These are phyloP conservation scores for Neurospora sp. DNA, from an alignment of 495 filamentous ascomycete genomes.

Conservation along the genomic window DNA sequence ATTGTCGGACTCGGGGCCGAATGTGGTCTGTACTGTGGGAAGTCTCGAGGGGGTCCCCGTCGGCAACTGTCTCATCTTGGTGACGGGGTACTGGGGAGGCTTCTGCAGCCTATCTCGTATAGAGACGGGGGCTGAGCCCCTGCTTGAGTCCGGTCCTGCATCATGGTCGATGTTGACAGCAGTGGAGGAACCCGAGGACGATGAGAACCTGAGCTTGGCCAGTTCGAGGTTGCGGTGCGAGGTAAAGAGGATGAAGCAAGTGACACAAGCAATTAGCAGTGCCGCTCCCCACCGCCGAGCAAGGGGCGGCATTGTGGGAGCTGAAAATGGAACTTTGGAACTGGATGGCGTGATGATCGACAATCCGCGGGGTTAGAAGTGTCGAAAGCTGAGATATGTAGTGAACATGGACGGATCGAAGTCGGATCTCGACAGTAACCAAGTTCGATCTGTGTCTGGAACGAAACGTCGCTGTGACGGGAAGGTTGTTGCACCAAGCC, in stretches of 20 bases:
- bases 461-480: background rate
- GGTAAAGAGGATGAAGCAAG: background rate
- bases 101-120: constrained; percentile 10
- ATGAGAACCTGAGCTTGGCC: background rate
- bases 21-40: constrained; percentile 58
- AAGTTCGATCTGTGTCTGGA: background rate
- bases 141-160: background rate
- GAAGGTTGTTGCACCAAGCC: background rate
- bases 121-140: background rate
- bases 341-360: background rate
- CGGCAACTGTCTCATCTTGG: constrained; percentile 59
- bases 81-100: constrained; percentile 49
- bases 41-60: constrained; percentile 52
- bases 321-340: background rate
- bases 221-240: background rate
- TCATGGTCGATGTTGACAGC: background rate
- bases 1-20: constrained; percentile 18
- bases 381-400: background rate
- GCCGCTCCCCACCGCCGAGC: background rate
- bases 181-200: background rate
- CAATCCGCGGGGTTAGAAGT: background rate
- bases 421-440: background rate
- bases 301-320: background rate
- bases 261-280: background rate
- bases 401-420: background rate